Percentiles rank a stretch among this genome's conserved stretches.
Conservation (phyloP, 208 protist genomes). For the Leptomonas pyrrhocoris region DNA sequence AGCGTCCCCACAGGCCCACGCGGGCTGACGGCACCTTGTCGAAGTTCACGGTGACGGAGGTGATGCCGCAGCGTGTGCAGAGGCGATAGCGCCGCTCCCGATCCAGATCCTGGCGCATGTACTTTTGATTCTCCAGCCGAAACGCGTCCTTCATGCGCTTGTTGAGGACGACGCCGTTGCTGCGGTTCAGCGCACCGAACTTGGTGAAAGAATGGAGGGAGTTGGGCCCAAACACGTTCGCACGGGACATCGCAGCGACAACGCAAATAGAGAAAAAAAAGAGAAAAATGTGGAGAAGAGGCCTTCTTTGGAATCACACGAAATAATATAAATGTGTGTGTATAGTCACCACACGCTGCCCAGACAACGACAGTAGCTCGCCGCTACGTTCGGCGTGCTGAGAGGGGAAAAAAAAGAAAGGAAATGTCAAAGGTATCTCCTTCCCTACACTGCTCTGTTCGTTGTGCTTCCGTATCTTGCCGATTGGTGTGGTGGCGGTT, state of each 20-base stretch:
- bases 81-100: constrained; percentile 83
- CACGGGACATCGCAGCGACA: constrained; percentile 64
- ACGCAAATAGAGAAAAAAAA: constrained; percentile 5
- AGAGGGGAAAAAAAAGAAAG: neutral
- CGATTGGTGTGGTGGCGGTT: no score
- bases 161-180: constrained; percentile 42
- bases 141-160: constrained; percentile 84
- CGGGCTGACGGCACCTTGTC: constrained; percentile 80
- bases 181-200: constrained; percentile 73
- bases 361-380: no score
- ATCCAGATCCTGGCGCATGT: constrained; percentile 71
- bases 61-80: constrained; percentile 85
- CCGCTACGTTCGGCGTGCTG: no score
- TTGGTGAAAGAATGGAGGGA: constrained; percentile 89
- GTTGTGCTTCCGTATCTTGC: no score
- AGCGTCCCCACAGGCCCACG: constrained; percentile 86
- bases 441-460: no score
- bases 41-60: constrained; percentile 87
- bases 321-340: no score
- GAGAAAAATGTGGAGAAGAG: constrained; percentile 1
- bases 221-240: constrained; percentile 76
- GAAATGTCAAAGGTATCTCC: neutral
- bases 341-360: no score
- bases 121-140: constrained; percentile 80
- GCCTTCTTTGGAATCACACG: no score